These are phyloP conservation scores for Tetrastigma voinierianum DNA, from an alignment of 164 flowering plant genomes.

Conservation along the genomic window DNA sequence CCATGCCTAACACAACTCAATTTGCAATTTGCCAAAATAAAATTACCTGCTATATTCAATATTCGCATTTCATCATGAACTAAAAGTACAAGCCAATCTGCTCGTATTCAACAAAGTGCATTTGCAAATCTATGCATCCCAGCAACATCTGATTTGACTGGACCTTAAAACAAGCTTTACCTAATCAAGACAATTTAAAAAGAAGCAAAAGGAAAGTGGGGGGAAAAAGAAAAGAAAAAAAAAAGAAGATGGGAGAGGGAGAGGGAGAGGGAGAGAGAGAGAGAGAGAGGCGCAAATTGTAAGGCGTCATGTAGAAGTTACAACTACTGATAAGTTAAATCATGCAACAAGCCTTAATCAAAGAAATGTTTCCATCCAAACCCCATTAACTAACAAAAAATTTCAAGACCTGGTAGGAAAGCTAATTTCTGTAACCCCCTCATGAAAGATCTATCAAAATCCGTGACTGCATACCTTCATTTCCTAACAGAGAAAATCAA, in stretches of 20 bases:
- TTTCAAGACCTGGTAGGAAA: background rate
- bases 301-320: constrained; percentile 15
- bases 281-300: constrained; percentile 9
- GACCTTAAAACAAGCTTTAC: constrained; percentile 29
- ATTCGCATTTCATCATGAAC: constrained; percentile 16
- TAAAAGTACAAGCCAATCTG: constrained; percentile 23
- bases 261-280: constrained; percentile 5
- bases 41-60: constrained; percentile 37
- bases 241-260: constrained; percentile 9
- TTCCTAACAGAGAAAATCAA: constrained; percentile 22
- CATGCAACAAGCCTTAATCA: background rate
- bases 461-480: constrained; percentile 39
- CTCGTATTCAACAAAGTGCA: constrained; percentile 17
- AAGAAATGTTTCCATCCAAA: constrained; percentile 6
- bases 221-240: constrained; percentile 9
- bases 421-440: background rate
- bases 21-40: constrained; percentile 1
- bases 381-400: background rate
- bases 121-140: constrained; percentile 22
- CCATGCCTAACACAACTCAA: background rate
- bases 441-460: constrained; percentile 3
- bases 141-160: constrained; percentile 36
- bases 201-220: constrained; percentile 2
- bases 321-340: constrained; percentile 7
- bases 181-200: constrained; percentile 22